Base-by-base conservation (phyloP, 352 stramenopile genomes). In the Albugo candida region DNA sequence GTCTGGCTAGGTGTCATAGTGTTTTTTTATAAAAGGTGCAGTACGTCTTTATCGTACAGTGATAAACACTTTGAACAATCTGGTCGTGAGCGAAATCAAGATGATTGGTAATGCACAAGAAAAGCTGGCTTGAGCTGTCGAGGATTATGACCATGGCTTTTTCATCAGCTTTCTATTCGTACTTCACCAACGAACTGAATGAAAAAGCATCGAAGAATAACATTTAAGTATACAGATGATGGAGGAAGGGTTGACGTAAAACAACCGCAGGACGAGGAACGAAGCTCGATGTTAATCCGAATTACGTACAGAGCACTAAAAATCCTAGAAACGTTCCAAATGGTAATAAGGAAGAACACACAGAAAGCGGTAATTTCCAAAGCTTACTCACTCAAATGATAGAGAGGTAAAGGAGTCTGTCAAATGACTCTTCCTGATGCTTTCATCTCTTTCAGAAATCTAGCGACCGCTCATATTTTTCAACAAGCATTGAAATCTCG, bases 401-500 rank as follows among this genome's bases (percentile, higher is more conserved):
- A 8, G 3, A 31, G 24, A 3, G 24, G 24, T 31, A 31, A 3
- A 31, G 8, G 24, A 31, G 24, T 8, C 24, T 8, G 24, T 31
- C 24, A 31, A 31, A 51, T 83, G n/a, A 82, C 81, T 60, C 67
- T 63, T 18, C 70, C 62, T 47, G 67, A 57, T 19, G 74, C 69
- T 11, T 84, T 87, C 49, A 63, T 87, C 11, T 74, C 62, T n/a
- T 83, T 86, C 46, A 54, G 55, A n/a, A 70, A 57, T 16, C 70
- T 86, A 13, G 63, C 65, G 17, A 70, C 69, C 12, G 67, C 74
- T 11, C 73, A 83, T 54, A 55, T 69, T 31, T 66, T 72, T 2
- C 74, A 83, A 53, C 74, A 86, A 59, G 45, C 79, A 19, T 64
- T 86, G 47, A 67, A 86, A 47, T 71, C 75, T 1, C 61, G 77